phyloP scores from a whole-genome alignment of 2,329 filamentous ascomycete species.

The Diplodia intermedia region DNA sequence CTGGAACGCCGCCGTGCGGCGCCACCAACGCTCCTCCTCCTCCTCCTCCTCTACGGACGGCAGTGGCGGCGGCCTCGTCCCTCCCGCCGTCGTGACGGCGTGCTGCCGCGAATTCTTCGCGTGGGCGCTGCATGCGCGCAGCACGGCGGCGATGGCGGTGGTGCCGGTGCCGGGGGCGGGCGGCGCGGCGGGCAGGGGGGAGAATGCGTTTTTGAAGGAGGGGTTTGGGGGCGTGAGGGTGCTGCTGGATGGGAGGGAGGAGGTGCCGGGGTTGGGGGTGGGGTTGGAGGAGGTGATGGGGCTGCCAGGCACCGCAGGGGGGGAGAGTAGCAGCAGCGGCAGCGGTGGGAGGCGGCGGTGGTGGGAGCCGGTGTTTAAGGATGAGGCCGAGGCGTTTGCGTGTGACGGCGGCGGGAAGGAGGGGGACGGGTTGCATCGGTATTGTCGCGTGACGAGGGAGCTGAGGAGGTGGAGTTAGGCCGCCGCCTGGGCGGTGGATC shows the following conservation, averaged over 20 bases:
- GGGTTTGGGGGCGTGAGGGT: neutral
- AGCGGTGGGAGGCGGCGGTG: neutral
- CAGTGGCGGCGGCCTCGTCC: neutral
- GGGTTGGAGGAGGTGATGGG: neutral
- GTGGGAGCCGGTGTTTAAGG: constrained; percentile 3
- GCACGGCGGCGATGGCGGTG: neutral
- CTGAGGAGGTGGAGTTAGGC: neutral
- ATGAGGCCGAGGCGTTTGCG: neutral
- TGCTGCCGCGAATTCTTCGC: constrained; percentile 12
- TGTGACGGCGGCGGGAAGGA: neutral
- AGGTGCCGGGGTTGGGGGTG: neutral
- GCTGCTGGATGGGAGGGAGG: constrained; percentile 7
- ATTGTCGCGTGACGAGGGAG: constrained; percentile 11
- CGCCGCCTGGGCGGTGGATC: neutral
- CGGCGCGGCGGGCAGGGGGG: neutral
- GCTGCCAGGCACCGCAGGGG: neutral
- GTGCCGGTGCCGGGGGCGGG: neutral
- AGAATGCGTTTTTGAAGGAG: constrained; percentile 5
- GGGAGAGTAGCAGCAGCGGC: neutral
- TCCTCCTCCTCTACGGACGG: neutral
- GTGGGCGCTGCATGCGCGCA: constrained; percentile 5
- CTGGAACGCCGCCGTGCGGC: neutral
- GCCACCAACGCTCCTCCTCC: neutral
- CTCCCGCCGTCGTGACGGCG: neutral
- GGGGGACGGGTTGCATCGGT: constrained; percentile 11